Conservation (phyloP, 768 basidiomycete genomes). For the Serendipita sp. region DNA sequence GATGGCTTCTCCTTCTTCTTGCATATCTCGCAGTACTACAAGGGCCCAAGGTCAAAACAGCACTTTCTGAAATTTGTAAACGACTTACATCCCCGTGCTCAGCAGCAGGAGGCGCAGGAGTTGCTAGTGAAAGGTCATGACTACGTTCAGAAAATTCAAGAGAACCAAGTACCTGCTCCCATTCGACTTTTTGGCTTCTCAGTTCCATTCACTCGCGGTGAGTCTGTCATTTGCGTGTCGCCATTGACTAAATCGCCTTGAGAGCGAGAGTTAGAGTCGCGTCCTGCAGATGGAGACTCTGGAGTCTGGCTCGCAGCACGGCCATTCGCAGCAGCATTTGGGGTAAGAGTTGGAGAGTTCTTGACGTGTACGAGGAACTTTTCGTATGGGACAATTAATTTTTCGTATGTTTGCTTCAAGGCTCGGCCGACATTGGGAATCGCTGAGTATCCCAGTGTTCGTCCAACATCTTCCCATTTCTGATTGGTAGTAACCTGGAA, state of each 20-base stretch:
- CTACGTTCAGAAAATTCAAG: background rate
- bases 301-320: constrained; percentile 8
- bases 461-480: constrained; percentile 80
- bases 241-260: background rate
- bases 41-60: constrained; percentile 1
- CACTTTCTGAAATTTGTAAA: constrained; percentile 5
- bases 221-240: constrained; percentile 4
- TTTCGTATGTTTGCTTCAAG: constrained; percentile 76
- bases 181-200: background rate
- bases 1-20: constrained; percentile 74
- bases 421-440: constrained; percentile 72
- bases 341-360: constrained; percentile 32
- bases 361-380: constrained; percentile 67
- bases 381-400: constrained; percentile 93
- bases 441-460: constrained; percentile 65
- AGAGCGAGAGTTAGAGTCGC: constrained; percentile 7
- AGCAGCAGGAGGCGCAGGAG: background rate
- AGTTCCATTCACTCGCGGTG: background rate
- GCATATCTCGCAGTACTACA: constrained; percentile 69
- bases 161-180: background rate
- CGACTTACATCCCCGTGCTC: constrained; percentile 1
- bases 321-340: background rate
- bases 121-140: background rate
- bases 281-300: background rate
- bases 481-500: constrained; percentile 62